phyloP scores from a whole-genome alignment of 805 yeast species.

The Suhomyces sp. region DNA sequence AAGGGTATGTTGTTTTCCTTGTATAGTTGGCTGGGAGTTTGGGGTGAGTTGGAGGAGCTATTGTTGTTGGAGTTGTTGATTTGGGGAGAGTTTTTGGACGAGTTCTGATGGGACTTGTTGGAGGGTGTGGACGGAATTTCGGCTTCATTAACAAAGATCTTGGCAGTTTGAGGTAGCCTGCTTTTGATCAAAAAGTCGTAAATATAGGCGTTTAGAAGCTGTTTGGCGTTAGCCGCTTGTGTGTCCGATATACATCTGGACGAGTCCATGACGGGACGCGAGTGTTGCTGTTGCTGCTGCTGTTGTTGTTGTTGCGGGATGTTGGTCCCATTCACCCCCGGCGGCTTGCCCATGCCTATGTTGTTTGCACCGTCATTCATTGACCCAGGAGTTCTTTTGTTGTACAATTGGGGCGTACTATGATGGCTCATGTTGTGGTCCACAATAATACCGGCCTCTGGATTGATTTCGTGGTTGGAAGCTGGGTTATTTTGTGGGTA shows the following conservation, averaged over 20 bases:
- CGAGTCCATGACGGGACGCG: slow-evolving; percentile 24
- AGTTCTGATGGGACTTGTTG: slow-evolving; percentile 6
- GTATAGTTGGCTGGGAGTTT: slow-evolving; percentile 27
- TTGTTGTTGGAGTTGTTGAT: slow-evolving; percentile 2
- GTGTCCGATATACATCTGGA: slow-evolving; percentile 33
- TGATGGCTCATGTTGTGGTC: slow-evolving; percentile 30
- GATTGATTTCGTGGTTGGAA: not conserved
- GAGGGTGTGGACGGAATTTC: slow-evolving; percentile 46
- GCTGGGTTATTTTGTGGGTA: not conserved
- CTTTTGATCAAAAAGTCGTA: slow-evolving; percentile 82
- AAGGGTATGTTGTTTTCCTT: slow-evolving; percentile 47
- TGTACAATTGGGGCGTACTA: slow-evolving; percentile 34
- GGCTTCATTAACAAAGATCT: slow-evolving; percentile 71
- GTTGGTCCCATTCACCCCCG: not conserved
- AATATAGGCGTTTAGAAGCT: slow-evolving; percentile 74
- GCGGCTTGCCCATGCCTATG: not conserved
- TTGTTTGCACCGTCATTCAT: slow-evolving; percentile 5
- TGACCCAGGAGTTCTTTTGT: slow-evolving; percentile 29
- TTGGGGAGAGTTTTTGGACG: slow-evolving; percentile 20
- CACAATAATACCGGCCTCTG: not conserved
- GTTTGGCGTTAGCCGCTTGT: slow-evolving; percentile 52
- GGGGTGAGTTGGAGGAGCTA: slow-evolving; percentile 17
- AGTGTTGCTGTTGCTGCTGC: not conserved
- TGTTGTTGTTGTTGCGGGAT: not conserved
- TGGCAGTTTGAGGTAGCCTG: slow-evolving; percentile 68